Conservation (phyloP, 2,329 filamentous ascomycete genomes). For the Colletotrichum sp. region DNA sequence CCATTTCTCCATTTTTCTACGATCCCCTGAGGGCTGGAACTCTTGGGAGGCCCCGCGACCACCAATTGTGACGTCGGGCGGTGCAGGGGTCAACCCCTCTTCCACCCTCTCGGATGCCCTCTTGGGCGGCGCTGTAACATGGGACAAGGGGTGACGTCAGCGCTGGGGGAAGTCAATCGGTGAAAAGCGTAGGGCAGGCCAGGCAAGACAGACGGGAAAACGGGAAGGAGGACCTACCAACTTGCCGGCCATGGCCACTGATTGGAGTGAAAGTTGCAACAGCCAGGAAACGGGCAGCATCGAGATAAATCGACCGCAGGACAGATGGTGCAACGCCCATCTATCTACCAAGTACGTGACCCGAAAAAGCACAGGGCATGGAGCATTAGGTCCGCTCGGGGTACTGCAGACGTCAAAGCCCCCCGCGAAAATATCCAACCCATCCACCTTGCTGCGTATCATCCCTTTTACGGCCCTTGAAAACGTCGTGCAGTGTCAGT, state of each 20-base stretch:
- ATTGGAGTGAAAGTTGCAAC: not conserved
- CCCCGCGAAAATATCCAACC: not conserved
- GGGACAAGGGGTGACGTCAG: slow-evolving; percentile 10
- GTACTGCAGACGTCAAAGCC: not conserved
- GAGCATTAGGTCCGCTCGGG: slow-evolving; percentile 12
- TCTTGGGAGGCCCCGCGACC: not conserved
- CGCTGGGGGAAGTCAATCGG: not conserved
- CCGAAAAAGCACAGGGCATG: not conserved
- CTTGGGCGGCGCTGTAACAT: not conserved
- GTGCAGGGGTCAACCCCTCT: not conserved
- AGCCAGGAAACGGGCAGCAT: not conserved
- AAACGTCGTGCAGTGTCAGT: not conserved
- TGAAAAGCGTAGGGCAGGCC: not conserved
- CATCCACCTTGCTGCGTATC: not conserved
- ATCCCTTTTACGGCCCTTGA: not conserved
- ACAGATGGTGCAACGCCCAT: not conserved
- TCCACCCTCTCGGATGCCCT: not conserved
- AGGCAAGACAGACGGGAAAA: not conserved
- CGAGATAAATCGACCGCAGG: not conserved
- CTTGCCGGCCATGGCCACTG: not conserved
- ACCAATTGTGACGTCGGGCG: slow-evolving; percentile 15
- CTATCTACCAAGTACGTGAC: not conserved
- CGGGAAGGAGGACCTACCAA: not conserved
- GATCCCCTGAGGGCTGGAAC: not conserved
- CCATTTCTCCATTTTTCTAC: not conserved